Base-by-base conservation (phyloP, 208 protist genomes). In the Novymonas esmeraldas region DNA sequence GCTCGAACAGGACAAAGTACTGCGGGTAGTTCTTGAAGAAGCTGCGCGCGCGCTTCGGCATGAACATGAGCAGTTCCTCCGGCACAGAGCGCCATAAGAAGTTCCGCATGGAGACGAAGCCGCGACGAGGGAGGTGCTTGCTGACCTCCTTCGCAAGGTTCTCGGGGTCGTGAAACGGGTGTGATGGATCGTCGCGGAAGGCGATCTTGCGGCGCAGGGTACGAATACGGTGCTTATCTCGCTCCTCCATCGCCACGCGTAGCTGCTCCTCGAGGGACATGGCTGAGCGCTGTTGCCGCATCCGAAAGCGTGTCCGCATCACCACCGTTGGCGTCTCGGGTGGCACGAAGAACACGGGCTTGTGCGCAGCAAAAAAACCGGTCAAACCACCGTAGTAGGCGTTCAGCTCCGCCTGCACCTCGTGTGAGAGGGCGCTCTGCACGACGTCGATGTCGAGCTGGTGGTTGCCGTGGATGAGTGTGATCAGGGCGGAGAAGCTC, bases 161-260 rank as follows among this genome's bases (percentile, higher is more conserved):
- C 51, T 94, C 92, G 7, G 85, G 92, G 72, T 97, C 92, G 67
- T 91, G 89, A 56, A 97, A 83, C 14, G 92, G 87, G 72, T 95
- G 84, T 1, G 83, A 82, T 2, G 92, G 89, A 75, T 92, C 83
- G 63, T 94, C 85, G 42, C 82, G 76, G 50, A 97, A 93, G 52
- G 87, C 85, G n/a, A 95, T 92, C 22, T 82, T 84, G 5, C 92
- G 85, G 6, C 92, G 87, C 20, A 97, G 56, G 0, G 79, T 24
- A 6, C 89, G 92, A 22, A 92, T 76, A 41, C 83, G 77, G 14
- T 56, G 34, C 51, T 95, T 95, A 49, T 94, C 79, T 6, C 78
- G 70, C 34, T 76, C 26, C 34, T 85, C 65, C 28, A 82, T 28
- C n/a, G 92, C 89, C 41, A 92, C 68, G 51, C 76, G 65, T 28